Conservation (phyloP, 352 stramenopile genomes). For the Pythium rhizo-oryzae region DNA sequence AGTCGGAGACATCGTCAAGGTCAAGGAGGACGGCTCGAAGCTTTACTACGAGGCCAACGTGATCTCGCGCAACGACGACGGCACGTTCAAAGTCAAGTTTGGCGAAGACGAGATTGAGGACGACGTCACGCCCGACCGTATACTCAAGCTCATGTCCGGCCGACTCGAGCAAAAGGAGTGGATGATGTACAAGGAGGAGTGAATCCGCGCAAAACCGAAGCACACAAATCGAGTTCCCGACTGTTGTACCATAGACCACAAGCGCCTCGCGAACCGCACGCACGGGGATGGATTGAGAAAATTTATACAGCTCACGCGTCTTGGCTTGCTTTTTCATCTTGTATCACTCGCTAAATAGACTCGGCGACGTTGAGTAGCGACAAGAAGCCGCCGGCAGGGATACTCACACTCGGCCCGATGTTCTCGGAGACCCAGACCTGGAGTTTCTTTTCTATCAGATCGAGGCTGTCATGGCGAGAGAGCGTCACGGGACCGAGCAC, state of each 20-base stretch:
- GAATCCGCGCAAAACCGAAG: conserved; percentile 9
- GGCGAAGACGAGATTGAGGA: conserved; percentile 61
- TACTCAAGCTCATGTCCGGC: conserved; percentile 72
- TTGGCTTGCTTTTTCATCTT: neutral
- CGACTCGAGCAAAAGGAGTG: conserved; percentile 66
- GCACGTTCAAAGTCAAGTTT: conserved; percentile 72
- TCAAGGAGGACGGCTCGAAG: conserved; percentile 57
- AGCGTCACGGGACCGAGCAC: conserved; percentile 51
- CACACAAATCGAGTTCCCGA: neutral
- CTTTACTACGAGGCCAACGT: conserved; percentile 72
- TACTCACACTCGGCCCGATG: conserved; percentile 34
- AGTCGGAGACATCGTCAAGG: conserved; percentile 64
- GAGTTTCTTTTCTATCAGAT: conserved; percentile 59
- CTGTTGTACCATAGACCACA: conserved; percentile 10
- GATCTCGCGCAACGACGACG: conserved; percentile 45
- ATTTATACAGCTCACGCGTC: neutral
- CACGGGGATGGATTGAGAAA: neutral
- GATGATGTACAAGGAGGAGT: conserved; percentile 73
- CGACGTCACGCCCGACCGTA: conserved; percentile 40
- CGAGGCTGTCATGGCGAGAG: conserved; percentile 51
- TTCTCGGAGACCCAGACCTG: conserved; percentile 56
- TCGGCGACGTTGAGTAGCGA: conserved; percentile 53
- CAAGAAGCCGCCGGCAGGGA: conserved; percentile 46
- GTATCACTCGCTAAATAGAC: conserved; percentile 28
- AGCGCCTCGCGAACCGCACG: neutral